Conservation (phyloP, 2,329 filamentous ascomycete species). For the Fulvia fulva region DNA sequence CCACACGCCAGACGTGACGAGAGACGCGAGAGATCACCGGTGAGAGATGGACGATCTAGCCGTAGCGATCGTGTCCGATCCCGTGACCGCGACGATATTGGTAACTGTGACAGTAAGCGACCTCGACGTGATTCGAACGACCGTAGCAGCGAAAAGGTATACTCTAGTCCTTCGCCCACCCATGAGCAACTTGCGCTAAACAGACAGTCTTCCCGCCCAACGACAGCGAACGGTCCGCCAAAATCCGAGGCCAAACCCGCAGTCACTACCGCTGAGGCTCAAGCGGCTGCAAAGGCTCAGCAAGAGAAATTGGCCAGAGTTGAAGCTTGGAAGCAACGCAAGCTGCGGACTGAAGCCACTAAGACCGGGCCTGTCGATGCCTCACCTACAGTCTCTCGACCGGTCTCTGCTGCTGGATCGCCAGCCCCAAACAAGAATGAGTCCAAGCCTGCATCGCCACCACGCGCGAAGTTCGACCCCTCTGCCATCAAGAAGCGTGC, state of each 20-base stretch:
- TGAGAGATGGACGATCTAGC: constrained; percentile 36
- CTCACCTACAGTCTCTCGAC: constrained; percentile 8
- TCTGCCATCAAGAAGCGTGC: constrained; percentile 82
- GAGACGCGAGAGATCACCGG: constrained; percentile 31
- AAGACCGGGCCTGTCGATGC: constrained; percentile 8
- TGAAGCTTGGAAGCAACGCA: constrained; percentile 89
- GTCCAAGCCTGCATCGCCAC: constrained; percentile 48
- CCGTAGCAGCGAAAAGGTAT: constrained; percentile 14
- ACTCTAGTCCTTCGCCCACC: neutral
- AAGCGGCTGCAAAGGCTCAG: constrained; percentile 52
- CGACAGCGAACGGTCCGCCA: constrained; percentile 8
- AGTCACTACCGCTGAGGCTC: constrained; percentile 11
- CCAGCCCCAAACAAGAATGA: constrained; percentile 2
- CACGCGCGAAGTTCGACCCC: constrained; percentile 78
- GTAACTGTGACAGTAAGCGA: constrained; percentile 49
- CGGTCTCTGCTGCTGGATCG: constrained; percentile 4
- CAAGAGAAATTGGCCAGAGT: constrained; percentile 71
- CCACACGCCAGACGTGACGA: constrained; percentile 37
- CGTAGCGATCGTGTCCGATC: constrained; percentile 47
- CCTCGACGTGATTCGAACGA: constrained; percentile 11
- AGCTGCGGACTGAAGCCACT: constrained; percentile 38
- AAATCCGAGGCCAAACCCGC: constrained; percentile 4
- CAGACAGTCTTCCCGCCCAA: constrained; percentile 19
- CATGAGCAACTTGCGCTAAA: constrained; percentile 7
- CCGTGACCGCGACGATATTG: constrained; percentile 44